Evolutionary conservation across 257 asterid genomes (phyloP).

Genomic region (Eucommia ulmoides): DNA sequence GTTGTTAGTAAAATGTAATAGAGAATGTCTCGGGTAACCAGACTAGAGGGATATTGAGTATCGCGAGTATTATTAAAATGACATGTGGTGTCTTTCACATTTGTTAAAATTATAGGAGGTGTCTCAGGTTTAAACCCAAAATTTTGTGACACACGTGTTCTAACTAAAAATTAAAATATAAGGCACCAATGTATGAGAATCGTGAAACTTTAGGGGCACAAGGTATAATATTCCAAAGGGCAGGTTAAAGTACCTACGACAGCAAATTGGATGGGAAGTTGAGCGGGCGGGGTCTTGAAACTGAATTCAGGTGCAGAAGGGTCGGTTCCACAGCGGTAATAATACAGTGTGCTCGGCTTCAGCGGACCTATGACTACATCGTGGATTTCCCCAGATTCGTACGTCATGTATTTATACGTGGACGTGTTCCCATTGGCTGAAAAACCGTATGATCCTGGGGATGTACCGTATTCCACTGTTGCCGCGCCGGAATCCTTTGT

Average conservation of each 20-base stretch:
- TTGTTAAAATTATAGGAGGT: too few species aligned
- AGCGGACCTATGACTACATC: conserved; percentile 62
- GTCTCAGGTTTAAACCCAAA: too few species aligned
- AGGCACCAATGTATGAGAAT: too few species aligned
- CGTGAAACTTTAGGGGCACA: too few species aligned
- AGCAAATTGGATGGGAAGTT: conserved; percentile 47
- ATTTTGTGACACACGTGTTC: too few species aligned
- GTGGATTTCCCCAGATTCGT: conserved; percentile 53
- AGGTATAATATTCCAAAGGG: too few species aligned
- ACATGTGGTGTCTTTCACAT: too few species aligned
- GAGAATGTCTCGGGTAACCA: too few species aligned
- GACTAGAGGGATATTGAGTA: too few species aligned
- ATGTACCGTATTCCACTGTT: conserved; percentile 40
- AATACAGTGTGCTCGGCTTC: conserved; percentile 39
- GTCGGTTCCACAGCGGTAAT: conserved; percentile 30
- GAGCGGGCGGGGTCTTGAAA: conserved; percentile 54
- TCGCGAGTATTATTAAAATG: too few species aligned
- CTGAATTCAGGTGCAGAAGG: conserved; percentile 27
- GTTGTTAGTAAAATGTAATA: too few species aligned
- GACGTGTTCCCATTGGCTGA: conserved; percentile 35
- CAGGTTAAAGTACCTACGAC: conserved; percentile 32
- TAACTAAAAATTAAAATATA: too few species aligned
- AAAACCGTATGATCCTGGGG: conserved; percentile 24
- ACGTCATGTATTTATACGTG: conserved; percentile 24
- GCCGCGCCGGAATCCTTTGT: conserved; percentile 26